Conservation (phyloP, 345 rosid species). For the Boechera divaricarpa region DNA sequence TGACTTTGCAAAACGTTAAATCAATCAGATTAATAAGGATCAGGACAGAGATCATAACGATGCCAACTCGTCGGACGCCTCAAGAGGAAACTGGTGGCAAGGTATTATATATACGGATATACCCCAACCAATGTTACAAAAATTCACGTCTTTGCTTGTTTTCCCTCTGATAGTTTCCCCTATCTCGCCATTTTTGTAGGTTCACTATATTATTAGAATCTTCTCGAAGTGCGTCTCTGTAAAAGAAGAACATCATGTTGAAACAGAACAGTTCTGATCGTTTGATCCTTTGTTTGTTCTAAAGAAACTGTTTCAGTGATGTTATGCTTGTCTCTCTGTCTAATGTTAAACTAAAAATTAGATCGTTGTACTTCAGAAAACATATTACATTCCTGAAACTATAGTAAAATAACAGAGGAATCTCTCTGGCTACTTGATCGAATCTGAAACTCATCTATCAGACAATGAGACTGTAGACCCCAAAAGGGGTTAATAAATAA, state of each 20-base stretch:
- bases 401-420: not conserved
- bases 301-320: slow-evolving; percentile 11
- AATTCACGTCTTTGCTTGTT: not conserved
- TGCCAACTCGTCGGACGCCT: slow-evolving; percentile 60
- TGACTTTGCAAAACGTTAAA: slow-evolving; percentile 3
- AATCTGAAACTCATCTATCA: slow-evolving; percentile 18
- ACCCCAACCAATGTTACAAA: not conserved
- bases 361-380: slow-evolving; percentile 4
- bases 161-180: slow-evolving; percentile 17
- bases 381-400: not conserved
- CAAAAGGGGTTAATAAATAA: slow-evolving; percentile 44
- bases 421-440: not conserved
- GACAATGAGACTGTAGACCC: not conserved
- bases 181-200: slow-evolving; percentile 52
- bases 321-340: slow-evolving; percentile 3
- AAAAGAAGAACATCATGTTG: slow-evolving; percentile 23
- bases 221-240: slow-evolving; percentile 6
- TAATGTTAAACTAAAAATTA: not conserved
- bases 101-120: slow-evolving; percentile 45
- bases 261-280: not conserved
- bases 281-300: not conserved
- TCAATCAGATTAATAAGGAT: slow-evolving; percentile 51
- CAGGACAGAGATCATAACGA: slow-evolving; percentile 60
- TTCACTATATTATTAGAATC: slow-evolving; percentile 78
- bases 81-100: slow-evolving; percentile 98